Evolutionary conservation across 2,329 filamentous ascomycete genomes (phyloP).

Genomic region (Didymella segeticola): DNA sequence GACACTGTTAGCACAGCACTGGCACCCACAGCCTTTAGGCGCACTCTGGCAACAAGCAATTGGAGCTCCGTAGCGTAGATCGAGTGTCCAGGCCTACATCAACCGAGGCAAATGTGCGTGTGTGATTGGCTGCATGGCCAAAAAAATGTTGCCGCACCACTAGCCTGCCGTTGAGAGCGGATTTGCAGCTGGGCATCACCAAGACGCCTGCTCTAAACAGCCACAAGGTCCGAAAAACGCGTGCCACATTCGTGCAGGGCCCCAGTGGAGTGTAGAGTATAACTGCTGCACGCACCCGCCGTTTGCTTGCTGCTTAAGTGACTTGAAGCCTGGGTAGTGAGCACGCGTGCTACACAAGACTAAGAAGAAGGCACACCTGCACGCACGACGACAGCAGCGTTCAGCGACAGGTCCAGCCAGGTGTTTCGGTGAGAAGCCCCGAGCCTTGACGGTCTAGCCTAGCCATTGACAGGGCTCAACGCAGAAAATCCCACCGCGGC

Average conservation of each 20-base stretch:
- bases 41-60: conserved; percentile 3
- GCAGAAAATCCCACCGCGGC: conserved; percentile 13
- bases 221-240: conserved; percentile 26
- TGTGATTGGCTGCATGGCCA: conserved; percentile 22
- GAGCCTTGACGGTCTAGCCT: conserved; percentile 18
- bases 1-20: conserved; percentile 6
- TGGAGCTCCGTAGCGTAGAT: conserved; percentile 8
- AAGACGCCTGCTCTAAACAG: conserved; percentile 33
- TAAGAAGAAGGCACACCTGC: conserved; percentile 2
- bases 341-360: conserved; percentile 25
- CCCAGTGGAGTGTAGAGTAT: conserved; percentile 14
- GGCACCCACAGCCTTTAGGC: conserved; percentile 6
- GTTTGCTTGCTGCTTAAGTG: conserved; percentile 13
- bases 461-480: conserved; percentile 23
- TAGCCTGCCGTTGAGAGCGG: conserved; percentile 17
- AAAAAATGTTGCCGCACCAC: conserved; percentile 22
- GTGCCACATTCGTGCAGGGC: conserved; percentile 26
- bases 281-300: conserved; percentile 2
- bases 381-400: conserved; percentile 14
- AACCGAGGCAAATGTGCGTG: conserved; percentile 23
- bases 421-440: background rate
- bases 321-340: conserved; percentile 10
- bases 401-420: conserved; percentile 9
- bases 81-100: conserved; percentile 23
- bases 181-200: conserved; percentile 20